Base-by-base conservation (phyloP, 2,329 filamentous ascomycete species). In the Colletotrichum paranaense region DNA sequence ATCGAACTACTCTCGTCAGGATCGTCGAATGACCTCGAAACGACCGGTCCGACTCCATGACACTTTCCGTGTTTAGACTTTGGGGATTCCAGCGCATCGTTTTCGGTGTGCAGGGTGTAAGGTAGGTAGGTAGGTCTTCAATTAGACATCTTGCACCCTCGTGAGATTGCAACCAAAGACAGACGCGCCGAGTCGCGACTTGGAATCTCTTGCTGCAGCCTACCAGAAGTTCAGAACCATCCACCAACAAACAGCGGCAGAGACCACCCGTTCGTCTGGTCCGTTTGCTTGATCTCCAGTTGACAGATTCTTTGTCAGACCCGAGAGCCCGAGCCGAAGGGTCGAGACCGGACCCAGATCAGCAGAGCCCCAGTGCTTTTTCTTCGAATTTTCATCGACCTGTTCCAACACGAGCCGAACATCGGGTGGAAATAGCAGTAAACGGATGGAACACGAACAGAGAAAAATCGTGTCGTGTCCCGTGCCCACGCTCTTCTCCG, bases 21-120 rank as follows among this genome's bases (percentile, higher is more conserved):
- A 55, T 35, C 46, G 32, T 64, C 62, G 12, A 55, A 55, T 64
- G 62, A 64, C 46, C 62, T n/a, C 46, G 7, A 55, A n/a, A 55
- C 30, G n/a, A 38, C 52, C 52, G 52, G 32, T 19, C 32, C 46
- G 30, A 57, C 53, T 57, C 22, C 52, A 3, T 26, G 32, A 30
- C 14, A 16, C 16, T 22, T 26, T 11, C 28, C 14, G 14, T 24
- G 26, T 42, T 53, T 63, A 22, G 42, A 53, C 16, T 22, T 55
- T 64, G 14, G 57, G 8, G 8, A 28, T 26, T 9, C 42, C 28
- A 53, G 42, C 19, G 9, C 28, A 35, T 63, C 60, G 42, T 53
- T 62, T 62, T 14, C 38, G 38, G 59, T 22, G 26, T 46, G 2
- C 60, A 53, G n/a, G 19, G 7, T n/a, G 28, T 53, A 5, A 19